A percentile compares a stretch with the other conserved stretches of the same genome.
These are phyloP conservation scores for Myochromella boudieri DNA, from an alignment of 768 basidiomycete species.

Conservation along the genomic window DNA sequence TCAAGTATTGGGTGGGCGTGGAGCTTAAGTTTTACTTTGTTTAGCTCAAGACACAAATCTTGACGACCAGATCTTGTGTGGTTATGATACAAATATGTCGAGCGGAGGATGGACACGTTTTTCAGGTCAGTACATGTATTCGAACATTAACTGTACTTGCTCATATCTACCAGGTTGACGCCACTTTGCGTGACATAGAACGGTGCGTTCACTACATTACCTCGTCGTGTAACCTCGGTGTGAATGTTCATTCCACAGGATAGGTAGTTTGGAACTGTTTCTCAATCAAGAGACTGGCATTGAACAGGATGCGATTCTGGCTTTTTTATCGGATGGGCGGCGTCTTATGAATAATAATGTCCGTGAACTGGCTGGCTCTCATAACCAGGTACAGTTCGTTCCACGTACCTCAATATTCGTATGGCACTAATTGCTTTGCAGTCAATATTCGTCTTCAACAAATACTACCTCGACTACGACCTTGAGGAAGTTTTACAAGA, in stretches of 20 bases:
- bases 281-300: constrained; percentile 72
- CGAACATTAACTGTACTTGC: not conserved
- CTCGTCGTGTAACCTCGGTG: constrained; percentile 6
- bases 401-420: not conserved
- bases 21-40: no score
- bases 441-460: constrained; percentile 86
- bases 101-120: constrained; percentile 63
- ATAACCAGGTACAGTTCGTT: constrained; percentile 59
- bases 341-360: constrained; percentile 70
- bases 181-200: constrained; percentile 75
- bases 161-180: constrained; percentile 47
- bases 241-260: constrained; percentile 42
- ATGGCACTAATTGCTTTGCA: constrained; percentile 14
- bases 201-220: constrained; percentile 40
- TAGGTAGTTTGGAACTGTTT: constrained; percentile 68
- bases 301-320: constrained; percentile 66
- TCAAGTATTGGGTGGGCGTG: no score
- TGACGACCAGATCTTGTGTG: not conserved
- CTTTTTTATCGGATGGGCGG: constrained; percentile 79
- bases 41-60: not conserved
- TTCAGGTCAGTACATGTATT: constrained; percentile 40
- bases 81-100: constrained; percentile 65
- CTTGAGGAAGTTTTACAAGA: constrained; percentile 63
- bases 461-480: constrained; percentile 71
- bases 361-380: constrained; percentile 70